Percentiles rank a stretch among this genome's conserved stretches.
Conservation (phyloP, 805 yeast genomes). For the Komagataella mondaviorum region DNA sequence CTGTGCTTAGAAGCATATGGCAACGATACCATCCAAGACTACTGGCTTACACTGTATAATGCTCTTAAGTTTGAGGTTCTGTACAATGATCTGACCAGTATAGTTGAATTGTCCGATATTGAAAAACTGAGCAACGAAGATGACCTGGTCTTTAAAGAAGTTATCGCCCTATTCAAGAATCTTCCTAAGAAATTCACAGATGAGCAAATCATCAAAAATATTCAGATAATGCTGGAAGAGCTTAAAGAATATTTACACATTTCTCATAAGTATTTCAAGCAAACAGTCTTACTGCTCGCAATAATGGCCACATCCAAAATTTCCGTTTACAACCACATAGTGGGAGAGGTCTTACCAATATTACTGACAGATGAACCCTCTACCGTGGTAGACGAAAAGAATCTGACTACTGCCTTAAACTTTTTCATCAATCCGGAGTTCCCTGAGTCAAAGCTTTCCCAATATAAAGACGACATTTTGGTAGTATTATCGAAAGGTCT, state of each 20-base stretch:
- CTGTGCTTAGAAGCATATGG: slow-evolving; percentile 43
- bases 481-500: slow-evolving; percentile 57
- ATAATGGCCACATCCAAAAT: slow-evolving; percentile 35
- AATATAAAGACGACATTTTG: slow-evolving; percentile 53
- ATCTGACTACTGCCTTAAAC: neutral
- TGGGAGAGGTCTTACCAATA: slow-evolving; percentile 30
- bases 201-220: neutral
- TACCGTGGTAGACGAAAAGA: neutral
- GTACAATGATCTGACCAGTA: slow-evolving; percentile 43
- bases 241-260: neutral
- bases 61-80: slow-evolving; percentile 82
- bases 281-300: slow-evolving; percentile 47
- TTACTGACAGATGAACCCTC: slow-evolving; percentile 16
- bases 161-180: neutral
- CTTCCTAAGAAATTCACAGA: neutral
- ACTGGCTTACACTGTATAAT: slow-evolving; percentile 75
- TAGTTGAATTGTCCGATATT: neutral
- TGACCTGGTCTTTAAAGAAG: neutral
- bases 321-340: slow-evolving; percentile 31
- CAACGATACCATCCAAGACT: slow-evolving; percentile 29
- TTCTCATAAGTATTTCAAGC: slow-evolving; percentile 38
- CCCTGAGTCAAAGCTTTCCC: slow-evolving; percentile 13
- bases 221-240: neutral
- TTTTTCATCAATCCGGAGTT: neutral
- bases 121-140: neutral